A percentile compares a stretch with the other conserved stretches of the same genome.
Evolutionary conservation across 345 rosid species (phyloP).

Genomic region (Syzygium jambos): DNA sequence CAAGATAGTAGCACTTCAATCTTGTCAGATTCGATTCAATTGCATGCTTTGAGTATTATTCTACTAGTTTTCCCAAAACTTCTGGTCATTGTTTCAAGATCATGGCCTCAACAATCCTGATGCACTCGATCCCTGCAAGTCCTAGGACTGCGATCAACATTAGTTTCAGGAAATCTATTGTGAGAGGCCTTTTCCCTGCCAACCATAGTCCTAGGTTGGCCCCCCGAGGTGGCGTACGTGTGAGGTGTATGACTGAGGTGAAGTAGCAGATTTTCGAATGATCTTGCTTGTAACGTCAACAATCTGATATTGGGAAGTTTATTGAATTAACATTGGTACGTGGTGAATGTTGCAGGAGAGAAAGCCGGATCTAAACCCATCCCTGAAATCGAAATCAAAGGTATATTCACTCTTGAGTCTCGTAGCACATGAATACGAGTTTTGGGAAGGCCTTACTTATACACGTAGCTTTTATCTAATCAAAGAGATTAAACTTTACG

Average conservation of each 20-base stretch:
- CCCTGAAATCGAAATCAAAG: too few species aligned
- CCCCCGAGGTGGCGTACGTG: background rate
- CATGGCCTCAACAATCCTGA: background rate
- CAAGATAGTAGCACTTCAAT: background rate
- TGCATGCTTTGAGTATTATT: background rate
- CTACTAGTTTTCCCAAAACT: background rate
- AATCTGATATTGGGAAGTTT: too few species aligned
- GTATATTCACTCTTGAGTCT: too few species aligned
- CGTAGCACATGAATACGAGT: too few species aligned
- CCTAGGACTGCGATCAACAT: conserved; percentile 15
- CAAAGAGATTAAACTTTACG: background rate
- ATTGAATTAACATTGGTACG: too few species aligned
- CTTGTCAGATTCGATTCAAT: background rate
- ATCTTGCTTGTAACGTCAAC: too few species aligned
- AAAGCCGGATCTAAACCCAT: too few species aligned
- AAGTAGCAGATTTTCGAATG: too few species aligned
- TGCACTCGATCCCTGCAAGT: conserved; percentile 15
- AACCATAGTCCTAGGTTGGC: background rate
- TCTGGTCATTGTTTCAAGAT: background rate
- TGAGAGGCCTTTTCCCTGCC: conserved; percentile 9
- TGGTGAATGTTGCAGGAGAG: too few species aligned
- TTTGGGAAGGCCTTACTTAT: too few species aligned
- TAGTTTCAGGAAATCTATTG: conserved; percentile 1
- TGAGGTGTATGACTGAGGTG: too few species aligned
- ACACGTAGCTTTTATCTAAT: too few species aligned